Evolutionary conservation across 495 filamentous ascomycete species (phyloP).

Genomic region (Penicillium simplicissimum): DNA sequence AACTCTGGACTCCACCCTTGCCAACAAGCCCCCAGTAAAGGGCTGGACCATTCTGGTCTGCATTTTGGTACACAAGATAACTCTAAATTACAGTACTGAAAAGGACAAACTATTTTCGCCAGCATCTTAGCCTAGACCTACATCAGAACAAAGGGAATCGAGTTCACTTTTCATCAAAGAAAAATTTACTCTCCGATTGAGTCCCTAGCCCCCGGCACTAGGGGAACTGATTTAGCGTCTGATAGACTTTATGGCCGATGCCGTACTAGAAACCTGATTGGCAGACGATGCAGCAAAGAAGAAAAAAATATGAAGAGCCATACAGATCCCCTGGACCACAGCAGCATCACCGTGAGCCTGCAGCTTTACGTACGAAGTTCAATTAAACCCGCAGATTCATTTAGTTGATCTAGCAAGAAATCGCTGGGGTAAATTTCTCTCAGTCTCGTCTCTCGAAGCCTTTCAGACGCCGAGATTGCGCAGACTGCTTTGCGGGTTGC

Average conservation of each 20-base stretch:
- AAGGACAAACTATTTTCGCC: neutral
- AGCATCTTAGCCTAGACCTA: too few species aligned
- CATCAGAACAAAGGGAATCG: neutral
- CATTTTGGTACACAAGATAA: slow-evolving; percentile 1
- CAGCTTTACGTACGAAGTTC: neutral
- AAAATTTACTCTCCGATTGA: slow-evolving; percentile 2
- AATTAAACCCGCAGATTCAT: neutral
- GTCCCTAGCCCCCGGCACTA: slow-evolving; percentile 11
- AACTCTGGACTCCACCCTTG: slow-evolving; percentile 1
- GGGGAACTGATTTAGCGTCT: slow-evolving; percentile 17
- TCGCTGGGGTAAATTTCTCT: neutral
- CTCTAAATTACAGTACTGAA: neutral
- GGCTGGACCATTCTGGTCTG: neutral
- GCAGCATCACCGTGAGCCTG: neutral
- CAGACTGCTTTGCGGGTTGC: neutral
- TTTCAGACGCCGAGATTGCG: neutral
- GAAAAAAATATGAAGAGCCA: slow-evolving; percentile 2
- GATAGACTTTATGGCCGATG: slow-evolving; percentile 18
- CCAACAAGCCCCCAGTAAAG: neutral
- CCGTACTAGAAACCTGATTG: slow-evolving; percentile 9
- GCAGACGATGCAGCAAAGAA: neutral
- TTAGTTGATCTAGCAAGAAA: neutral
- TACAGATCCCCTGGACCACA: slow-evolving; percentile 8
- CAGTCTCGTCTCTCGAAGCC: neutral
- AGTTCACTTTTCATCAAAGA: neutral